These are phyloP conservation scores for Angomonas ambiguus DNA, from an alignment of 208 protist species.

Conservation along the genomic window DNA sequence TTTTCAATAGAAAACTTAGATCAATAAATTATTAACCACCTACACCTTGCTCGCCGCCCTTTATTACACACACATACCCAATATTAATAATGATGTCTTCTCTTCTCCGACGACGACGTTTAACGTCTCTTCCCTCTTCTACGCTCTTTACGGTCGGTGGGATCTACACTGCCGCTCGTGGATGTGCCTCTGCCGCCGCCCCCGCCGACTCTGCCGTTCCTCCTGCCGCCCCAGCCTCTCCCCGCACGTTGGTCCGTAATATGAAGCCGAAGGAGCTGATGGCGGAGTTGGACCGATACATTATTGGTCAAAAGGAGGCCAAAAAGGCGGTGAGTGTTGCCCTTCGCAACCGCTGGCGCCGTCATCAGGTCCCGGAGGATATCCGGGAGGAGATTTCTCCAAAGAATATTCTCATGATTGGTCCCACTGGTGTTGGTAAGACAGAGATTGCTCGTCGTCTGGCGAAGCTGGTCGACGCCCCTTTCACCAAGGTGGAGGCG, in stretches of 20 bases:
- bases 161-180: background rate
- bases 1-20: no score
- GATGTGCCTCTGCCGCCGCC: constrained; percentile 35
- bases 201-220: constrained; percentile 35
- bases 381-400: constrained; percentile 92
- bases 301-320: constrained; percentile 96
- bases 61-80: no score
- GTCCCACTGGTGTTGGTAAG: constrained; percentile 93
- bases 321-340: constrained; percentile 97
- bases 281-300: constrained; percentile 94
- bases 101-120: no score
- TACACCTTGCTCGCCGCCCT: no score
- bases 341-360: constrained; percentile 93
- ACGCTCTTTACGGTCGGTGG: background rate
- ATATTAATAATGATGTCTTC: no score
- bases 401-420: constrained; percentile 96
- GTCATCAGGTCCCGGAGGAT: constrained; percentile 85
- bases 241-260: constrained; percentile 68
- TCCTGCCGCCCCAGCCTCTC: constrained; percentile 17
- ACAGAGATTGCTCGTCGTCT: constrained; percentile 96
- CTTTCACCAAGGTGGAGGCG: constrained; percentile 98
- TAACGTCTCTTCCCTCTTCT: no score
- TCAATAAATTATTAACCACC: no score
- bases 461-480: constrained; percentile 95
- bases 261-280: constrained; percentile 93